A percentile compares a stretch with the other conserved stretches of the same genome.
These are phyloP conservation scores for Tolypocladium tundrense DNA, from an alignment of 2,329 filamentous ascomycete genomes.

Conservation along the genomic window DNA sequence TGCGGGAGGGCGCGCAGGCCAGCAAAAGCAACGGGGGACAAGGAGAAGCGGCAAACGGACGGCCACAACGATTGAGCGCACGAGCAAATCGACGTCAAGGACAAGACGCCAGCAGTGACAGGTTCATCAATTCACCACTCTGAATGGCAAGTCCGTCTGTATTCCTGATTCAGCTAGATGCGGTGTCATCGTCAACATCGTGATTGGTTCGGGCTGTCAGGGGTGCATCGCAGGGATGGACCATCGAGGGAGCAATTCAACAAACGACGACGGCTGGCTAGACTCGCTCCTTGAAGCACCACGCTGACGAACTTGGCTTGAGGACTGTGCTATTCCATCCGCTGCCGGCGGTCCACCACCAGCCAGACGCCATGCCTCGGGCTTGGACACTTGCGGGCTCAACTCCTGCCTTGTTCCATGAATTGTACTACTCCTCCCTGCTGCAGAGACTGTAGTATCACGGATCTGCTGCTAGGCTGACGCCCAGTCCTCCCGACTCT, in stretches of 20 bases:
- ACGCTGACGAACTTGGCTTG: too few species aligned
- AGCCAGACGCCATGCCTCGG: background rate
- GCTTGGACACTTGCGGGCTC: background rate
- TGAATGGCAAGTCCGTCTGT: too few species aligned
- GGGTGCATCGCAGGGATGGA: background rate
- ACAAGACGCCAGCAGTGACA: too few species aligned
- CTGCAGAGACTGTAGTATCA: too few species aligned
- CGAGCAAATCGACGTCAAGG: too few species aligned
- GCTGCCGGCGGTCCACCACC: background rate
- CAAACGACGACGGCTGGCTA: too few species aligned
- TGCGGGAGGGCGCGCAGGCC: background rate
- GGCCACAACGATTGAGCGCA: too few species aligned
- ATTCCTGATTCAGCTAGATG: background rate
- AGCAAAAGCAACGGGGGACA: background rate
- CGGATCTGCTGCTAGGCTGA: background rate
- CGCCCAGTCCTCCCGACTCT: background rate
- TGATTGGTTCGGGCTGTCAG: background rate
- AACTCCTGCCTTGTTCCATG: background rate
- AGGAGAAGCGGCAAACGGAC: too few species aligned
- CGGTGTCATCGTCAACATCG: background rate
- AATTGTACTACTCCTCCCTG: too few species aligned
- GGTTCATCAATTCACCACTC: too few species aligned
- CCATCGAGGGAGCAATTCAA: too few species aligned
- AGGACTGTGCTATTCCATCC: background rate
- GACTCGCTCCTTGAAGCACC: too few species aligned